phyloP scores from a whole-genome alignment of 257 asterid species.

The Osmanthus fragrans region DNA sequence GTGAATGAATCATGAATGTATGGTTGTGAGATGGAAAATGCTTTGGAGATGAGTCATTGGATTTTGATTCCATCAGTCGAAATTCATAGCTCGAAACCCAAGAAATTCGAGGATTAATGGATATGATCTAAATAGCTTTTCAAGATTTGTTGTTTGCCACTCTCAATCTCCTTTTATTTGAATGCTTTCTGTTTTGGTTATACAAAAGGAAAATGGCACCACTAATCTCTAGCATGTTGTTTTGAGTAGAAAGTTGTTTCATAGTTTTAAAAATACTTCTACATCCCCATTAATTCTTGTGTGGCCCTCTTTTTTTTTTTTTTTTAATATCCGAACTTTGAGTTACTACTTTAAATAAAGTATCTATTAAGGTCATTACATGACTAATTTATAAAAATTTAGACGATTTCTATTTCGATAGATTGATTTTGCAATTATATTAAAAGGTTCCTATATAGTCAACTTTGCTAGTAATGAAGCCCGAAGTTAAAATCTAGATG shows the following conservation, averaged over 20 bases:
- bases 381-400: no score
- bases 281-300: not conserved
- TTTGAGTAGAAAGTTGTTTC: no score
- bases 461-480: no score
- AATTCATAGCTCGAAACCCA: conserved; percentile 50
- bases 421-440: no score
- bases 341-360: no score
- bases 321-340: conserved; percentile 9
- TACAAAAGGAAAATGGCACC: not conserved
- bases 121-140: conserved; percentile 60
- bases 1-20: conserved; percentile 30
- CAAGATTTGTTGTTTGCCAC: conserved; percentile 81
- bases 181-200: conserved; percentile 17
- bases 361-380: no score
- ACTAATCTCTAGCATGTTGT: not conserved
- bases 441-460: no score
- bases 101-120: conserved; percentile 51
- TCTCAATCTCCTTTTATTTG: conserved; percentile 23
- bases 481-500: no score
- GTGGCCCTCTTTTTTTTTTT: not conserved
- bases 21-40: conserved; percentile 42
- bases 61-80: conserved; percentile 60
- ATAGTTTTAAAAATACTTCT: no score
- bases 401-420: no score
- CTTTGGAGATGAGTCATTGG: conserved; percentile 66